A percentile compares a stretch with the other conserved stretches of the same genome.
phyloP scores from a whole-genome alignment of 1,284 basidiomycete genomes.

The Ceratobasidium papillatum region DNA sequence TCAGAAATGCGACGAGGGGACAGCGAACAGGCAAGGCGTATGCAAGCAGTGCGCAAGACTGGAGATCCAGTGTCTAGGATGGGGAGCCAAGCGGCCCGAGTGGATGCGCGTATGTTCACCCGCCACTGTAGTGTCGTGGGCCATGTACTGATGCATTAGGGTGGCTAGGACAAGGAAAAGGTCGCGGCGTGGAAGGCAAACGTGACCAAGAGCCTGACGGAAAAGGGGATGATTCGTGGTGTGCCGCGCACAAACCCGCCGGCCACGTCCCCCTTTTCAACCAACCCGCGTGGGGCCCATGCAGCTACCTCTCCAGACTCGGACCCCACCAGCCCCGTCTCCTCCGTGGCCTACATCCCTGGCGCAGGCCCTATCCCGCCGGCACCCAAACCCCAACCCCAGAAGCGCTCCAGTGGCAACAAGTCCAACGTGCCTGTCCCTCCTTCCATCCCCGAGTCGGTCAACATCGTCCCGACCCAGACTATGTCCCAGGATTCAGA shows the following conservation, averaged over 20 bases:
- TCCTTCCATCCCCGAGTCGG: background rate
- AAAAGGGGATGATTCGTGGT: slow-evolving; percentile 43
- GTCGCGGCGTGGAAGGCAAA: slow-evolving; percentile 40
- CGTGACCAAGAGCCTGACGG: slow-evolving; percentile 43
- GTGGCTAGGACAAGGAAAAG: slow-evolving; percentile 43
- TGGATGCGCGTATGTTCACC: slow-evolving; percentile 31
- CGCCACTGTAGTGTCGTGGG: too few species aligned
- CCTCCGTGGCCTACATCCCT: slow-evolving; percentile 9
- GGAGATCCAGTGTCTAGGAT: slow-evolving; percentile 83
- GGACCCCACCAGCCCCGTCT: slow-evolving; percentile 10
- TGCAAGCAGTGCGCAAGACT: slow-evolving; percentile 81
- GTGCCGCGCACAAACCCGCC: slow-evolving; percentile 40
- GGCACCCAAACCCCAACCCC: background rate
- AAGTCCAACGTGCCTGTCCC: background rate
- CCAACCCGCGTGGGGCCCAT: slow-evolving; percentile 7
- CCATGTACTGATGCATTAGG: too few species aligned
- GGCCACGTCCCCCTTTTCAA: slow-evolving; percentile 12
- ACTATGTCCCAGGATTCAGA: slow-evolving; percentile 2
- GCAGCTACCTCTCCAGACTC: background rate
- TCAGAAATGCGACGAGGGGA: slow-evolving; percentile 44
- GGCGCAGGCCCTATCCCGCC: slow-evolving; percentile 22
- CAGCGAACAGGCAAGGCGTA: slow-evolving; percentile 55
- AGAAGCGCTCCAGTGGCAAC: background rate
- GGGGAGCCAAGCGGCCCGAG: slow-evolving; percentile 71
- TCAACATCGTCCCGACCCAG: slow-evolving; percentile 21